Evolutionary conservation across 352 stramenopile species (phyloP), one percentile per base, ranked within the genome.

Genomic region (Peronospora farinosa): DNA sequence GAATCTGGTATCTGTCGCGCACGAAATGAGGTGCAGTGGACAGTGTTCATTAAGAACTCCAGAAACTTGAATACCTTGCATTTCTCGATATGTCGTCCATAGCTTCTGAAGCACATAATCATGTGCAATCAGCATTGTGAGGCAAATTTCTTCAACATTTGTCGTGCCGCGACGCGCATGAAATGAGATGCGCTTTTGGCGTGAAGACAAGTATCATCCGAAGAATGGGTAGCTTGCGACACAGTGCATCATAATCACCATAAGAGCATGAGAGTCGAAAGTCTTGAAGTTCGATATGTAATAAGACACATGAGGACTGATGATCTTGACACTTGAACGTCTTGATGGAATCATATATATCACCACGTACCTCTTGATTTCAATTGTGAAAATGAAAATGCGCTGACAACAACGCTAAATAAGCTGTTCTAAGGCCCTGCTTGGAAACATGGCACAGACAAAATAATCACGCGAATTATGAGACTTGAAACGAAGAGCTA

Each of bases 351-450:
- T 7, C 11, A 38, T 41, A 23, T 41, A 23, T 5, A 13, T 54
- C 54, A 52, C 35, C 48, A 40, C 42, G 53, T 32, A 46, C 42
- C 42, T 13, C 21, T 50, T 40, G 44, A 25, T 21, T 21, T 48
- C 38, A 40, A 31, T 42, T 47, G 16, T 11, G 10, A 37, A 30
- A 19, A 48, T 21, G 27, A 7, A 59, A 28, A 17, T 0, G 42
- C 49, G 40, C 23, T 57, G 49, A 37, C 54, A 40, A 41, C 11
- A 42, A 37, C 45, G 49, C 54, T 64, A 67, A 60, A 67, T 67
- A 67, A 44, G 45, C 44, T 54, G 40, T n/a, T 64, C 35, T 67
- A 51, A 57, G 28, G 40, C 36, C 44, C 33, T 36, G 21, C 21
- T 40, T 52, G 48, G 38, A 31, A 27, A 46, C 17, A 32, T 32